phyloP scores from a whole-genome alignment of 1,284 basidiomycete species.

The Pholiota adiposa region DNA sequence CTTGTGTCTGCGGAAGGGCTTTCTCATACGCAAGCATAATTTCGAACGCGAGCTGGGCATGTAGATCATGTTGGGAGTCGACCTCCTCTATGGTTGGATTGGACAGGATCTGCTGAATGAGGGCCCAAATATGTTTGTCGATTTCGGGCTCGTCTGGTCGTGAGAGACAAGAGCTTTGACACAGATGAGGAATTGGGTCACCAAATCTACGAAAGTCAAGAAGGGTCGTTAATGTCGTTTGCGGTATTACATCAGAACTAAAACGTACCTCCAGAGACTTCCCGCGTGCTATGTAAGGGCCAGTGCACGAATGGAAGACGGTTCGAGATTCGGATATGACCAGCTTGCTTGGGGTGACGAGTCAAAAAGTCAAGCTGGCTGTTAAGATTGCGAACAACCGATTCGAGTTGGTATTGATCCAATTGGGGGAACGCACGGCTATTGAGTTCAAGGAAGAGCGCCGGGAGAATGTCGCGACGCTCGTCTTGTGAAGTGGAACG shows the following conservation, averaged over 20 bases:
- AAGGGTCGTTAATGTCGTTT: not conserved
- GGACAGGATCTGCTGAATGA: slow-evolving; percentile 6
- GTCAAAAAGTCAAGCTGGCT: slow-evolving; percentile 5
- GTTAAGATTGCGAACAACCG: slow-evolving; percentile 13
- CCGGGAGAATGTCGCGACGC: slow-evolving; percentile 9
- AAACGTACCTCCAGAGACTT: slow-evolving; percentile 7
- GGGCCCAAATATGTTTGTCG: slow-evolving; percentile 9
- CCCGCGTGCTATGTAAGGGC: slow-evolving; percentile 7
- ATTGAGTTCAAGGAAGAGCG: slow-evolving; percentile 17
- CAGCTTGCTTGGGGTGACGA: not conserved
- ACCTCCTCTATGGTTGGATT: slow-evolving; percentile 7
- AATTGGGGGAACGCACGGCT: slow-evolving; percentile 15
- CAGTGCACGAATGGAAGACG: slow-evolving; percentile 8
- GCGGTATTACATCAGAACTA: not conserved
- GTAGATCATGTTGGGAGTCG: slow-evolving; percentile 5
- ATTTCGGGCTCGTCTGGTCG: not conserved
- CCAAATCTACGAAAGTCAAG: slow-evolving; percentile 8
- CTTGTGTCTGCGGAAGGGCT: not conserved
- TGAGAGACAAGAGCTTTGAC: slow-evolving; percentile 8
- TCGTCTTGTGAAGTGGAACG: slow-evolving; percentile 4
- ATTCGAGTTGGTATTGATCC: slow-evolving; percentile 13
- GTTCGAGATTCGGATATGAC: not conserved
- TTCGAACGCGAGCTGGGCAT: slow-evolving; percentile 9
- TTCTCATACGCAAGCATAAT: slow-evolving; percentile 13
- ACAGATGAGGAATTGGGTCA: slow-evolving; percentile 12